Conservation (phyloP, 768 basidiomycete genomes). For the Pleurotus citrinopileatus region DNA sequence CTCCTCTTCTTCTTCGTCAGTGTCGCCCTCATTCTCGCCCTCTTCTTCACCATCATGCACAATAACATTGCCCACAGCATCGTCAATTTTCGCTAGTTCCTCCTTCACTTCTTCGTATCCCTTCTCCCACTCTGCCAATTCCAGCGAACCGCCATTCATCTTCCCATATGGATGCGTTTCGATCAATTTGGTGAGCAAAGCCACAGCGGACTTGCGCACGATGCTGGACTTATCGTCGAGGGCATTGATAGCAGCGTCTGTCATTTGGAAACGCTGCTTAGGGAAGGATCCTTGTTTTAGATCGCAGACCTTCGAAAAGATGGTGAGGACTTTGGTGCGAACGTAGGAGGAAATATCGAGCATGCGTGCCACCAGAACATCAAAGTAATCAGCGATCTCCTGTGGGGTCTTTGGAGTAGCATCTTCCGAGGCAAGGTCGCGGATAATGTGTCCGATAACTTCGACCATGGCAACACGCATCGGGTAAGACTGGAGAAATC, state of each 20-base stretch:
- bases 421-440: slow-evolving; percentile 66
- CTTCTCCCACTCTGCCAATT: slow-evolving; percentile 68
- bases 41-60: slow-evolving; percentile 37
- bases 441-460: slow-evolving; percentile 81
- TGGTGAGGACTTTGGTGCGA: slow-evolving; percentile 80
- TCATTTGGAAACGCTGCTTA: slow-evolving; percentile 75
- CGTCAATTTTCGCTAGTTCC: slow-evolving; percentile 72
- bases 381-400: slow-evolving; percentile 66
- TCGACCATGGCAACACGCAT: slow-evolving; percentile 96
- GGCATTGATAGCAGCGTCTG: slow-evolving; percentile 71
- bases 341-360: slow-evolving; percentile 91
- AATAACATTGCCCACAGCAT: slow-evolving; percentile 60
- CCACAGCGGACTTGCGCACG: slow-evolving; percentile 83
- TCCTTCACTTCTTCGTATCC: slow-evolving; percentile 60
- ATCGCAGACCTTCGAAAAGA: slow-evolving; percentile 69
- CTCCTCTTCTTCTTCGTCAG: slow-evolving; percentile 26
- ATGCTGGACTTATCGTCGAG: slow-evolving; percentile 88
- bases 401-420: slow-evolving; percentile 31
- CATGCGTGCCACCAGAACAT: slow-evolving; percentile 81
- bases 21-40: slow-evolving; percentile 22
- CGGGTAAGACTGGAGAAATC: slow-evolving; percentile 71
- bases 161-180: slow-evolving; percentile 86
- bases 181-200: slow-evolving; percentile 71
- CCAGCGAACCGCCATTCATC: slow-evolving; percentile 80
- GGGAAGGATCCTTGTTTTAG: slow-evolving; percentile 81